phyloP scores from a whole-genome alignment of 768 basidiomycete species.

The Agaricus blazei region DNA sequence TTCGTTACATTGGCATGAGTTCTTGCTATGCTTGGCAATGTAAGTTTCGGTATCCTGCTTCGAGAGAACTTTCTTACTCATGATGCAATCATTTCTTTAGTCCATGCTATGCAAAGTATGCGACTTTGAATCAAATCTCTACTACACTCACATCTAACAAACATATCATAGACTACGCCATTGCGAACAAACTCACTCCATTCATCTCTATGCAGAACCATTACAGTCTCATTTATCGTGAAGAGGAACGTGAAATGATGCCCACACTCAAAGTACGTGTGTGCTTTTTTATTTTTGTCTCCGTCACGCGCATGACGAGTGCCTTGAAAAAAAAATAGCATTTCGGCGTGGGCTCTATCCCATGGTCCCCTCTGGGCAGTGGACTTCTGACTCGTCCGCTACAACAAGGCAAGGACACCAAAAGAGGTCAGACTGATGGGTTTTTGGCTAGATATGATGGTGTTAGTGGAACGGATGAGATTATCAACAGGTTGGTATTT shows the following conservation, averaged over 20 bases:
- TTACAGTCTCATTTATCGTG: slow-evolving; percentile 55
- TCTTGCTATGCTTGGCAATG: slow-evolving; percentile 55
- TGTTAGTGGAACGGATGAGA: slow-evolving; percentile 25
- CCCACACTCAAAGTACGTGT: slow-evolving; percentile 44
- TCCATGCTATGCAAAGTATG: slow-evolving; percentile 53
- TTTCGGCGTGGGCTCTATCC: slow-evolving; percentile 51
- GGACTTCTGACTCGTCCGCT: slow-evolving; percentile 42
- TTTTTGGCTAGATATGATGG: slow-evolving; percentile 19
- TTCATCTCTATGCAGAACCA: slow-evolving; percentile 74
- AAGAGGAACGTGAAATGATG: slow-evolving; percentile 64
- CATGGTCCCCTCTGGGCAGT: slow-evolving; percentile 55
- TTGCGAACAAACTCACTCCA: slow-evolving; percentile 49
- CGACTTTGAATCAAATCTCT: neutral
- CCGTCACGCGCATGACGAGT: too few relatives aligned
- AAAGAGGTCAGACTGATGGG: slow-evolving; percentile 34
- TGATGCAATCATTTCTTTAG: slow-evolving; percentile 18
- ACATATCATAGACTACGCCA: slow-evolving; percentile 45
- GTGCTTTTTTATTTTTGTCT: neutral
- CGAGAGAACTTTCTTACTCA: neutral
- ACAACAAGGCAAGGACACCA: slow-evolving; percentile 25
- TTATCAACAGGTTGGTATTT: slow-evolving; percentile 30
- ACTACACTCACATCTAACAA: neutral
- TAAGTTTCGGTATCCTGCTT: slow-evolving; percentile 17
- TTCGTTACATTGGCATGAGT: slow-evolving; percentile 56
- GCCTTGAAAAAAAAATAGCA: slow-evolving; percentile 21